phyloP scores from a whole-genome alignment of 257 asterid genomes.

The Hygrophila difformis region DNA sequence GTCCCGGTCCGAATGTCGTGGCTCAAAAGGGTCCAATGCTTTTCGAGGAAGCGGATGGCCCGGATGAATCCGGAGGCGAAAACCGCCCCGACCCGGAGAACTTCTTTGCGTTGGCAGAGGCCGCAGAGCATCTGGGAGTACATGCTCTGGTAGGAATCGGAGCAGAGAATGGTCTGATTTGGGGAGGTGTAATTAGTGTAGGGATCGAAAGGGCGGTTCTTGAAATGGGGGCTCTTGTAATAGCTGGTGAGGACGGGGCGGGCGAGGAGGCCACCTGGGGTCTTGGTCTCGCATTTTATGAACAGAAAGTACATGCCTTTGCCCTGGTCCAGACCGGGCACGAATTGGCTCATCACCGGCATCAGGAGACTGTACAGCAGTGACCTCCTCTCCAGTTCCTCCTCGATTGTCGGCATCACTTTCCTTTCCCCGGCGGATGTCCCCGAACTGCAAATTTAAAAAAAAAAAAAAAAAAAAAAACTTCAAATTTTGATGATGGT shows the following conservation, averaged over 20 bases:
- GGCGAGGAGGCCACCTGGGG: constrained; percentile 63
- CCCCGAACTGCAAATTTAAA: constrained; percentile 39
- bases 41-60: constrained; percentile 60
- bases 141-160: constrained; percentile 74
- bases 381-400: constrained; percentile 51
- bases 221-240: constrained; percentile 65
- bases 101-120: constrained; percentile 37
- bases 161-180: constrained; percentile 57
- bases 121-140: constrained; percentile 83
- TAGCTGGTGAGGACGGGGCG: constrained; percentile 73
- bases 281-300: constrained; percentile 56
- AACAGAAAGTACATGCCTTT: constrained; percentile 77
- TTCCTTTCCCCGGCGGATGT: constrained; percentile 74
- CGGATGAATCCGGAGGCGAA: constrained; percentile 78
- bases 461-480: too few relatives aligned
- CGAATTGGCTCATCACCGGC: constrained; percentile 72
- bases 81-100: constrained; percentile 80
- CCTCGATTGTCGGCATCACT: constrained; percentile 73
- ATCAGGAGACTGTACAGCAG: constrained; percentile 55
- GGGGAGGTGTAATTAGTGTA: constrained; percentile 78
- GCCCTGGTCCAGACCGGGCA: constrained; percentile 53
- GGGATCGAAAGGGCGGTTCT: constrained; percentile 56
- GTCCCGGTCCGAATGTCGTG: constrained; percentile 51
- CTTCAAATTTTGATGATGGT: too few relatives aligned
- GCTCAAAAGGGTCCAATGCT: constrained; percentile 46